Evolutionary conservation across 2,329 filamentous ascomycete species (phyloP).

Genomic region (Colletotrichum sp.): DNA sequence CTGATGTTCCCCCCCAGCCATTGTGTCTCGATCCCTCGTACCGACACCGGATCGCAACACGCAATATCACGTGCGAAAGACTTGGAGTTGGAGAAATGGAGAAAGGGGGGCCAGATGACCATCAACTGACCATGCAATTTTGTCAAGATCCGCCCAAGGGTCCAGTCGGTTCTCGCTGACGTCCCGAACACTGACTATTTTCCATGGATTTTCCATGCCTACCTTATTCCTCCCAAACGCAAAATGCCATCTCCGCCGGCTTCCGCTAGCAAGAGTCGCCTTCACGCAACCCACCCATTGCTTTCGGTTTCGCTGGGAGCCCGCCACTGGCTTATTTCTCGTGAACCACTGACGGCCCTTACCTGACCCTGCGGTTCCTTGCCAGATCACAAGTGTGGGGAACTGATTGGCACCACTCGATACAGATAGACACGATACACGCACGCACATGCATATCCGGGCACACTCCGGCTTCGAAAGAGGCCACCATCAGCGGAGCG

Average conservation of each 20-base stretch:
- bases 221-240: background rate
- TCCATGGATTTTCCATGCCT: background rate
- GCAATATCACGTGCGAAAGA: constrained; percentile 8
- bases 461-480: background rate
- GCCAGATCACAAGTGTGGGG: background rate
- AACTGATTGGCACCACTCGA: background rate
- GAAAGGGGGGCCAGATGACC: constrained; percentile 9
- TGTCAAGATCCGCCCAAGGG: constrained; percentile 6
- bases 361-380: background rate
- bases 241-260: background rate
- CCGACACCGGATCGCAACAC: background rate
- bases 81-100: background rate
- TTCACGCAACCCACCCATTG: background rate
- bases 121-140: background rate
- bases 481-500: background rate
- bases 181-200: background rate
- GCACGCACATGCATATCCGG: background rate
- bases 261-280: background rate
- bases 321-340: background rate
- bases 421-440: background rate
- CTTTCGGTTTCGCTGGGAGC: background rate
- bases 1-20: background rate
- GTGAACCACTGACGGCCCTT: background rate
- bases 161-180: background rate
- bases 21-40: background rate